Percentiles rank a stretch among this genome's conserved stretches.
Conservation (phyloP, 2,329 filamentous ascomycete genomes). For the Huntiella abstrusa region DNA sequence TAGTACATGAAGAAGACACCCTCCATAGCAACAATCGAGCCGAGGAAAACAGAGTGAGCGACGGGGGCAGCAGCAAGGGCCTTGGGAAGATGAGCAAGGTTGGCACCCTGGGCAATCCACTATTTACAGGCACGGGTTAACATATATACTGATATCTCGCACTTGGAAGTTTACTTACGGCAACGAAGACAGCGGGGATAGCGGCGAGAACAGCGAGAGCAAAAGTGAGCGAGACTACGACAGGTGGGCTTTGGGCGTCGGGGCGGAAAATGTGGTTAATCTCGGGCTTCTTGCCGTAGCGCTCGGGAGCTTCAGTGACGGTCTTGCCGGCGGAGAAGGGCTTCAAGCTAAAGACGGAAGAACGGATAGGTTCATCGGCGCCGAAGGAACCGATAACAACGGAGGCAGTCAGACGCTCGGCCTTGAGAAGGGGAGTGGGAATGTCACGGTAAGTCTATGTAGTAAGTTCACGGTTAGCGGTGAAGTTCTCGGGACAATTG, state of each 20-base stretch:
- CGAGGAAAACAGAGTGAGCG: conserved; percentile 69
- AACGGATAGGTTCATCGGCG: conserved; percentile 45
- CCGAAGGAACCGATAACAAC: conserved; percentile 80
- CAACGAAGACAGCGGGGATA: conserved; percentile 52
- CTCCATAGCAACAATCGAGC: conserved; percentile 74
- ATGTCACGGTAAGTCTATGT: conserved; percentile 71
- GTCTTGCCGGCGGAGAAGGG: conserved; percentile 44
- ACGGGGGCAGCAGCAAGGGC: conserved; percentile 61
- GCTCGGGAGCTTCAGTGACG: conserved; percentile 48
- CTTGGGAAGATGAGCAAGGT: conserved; percentile 56
- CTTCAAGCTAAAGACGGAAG: conserved; percentile 53
- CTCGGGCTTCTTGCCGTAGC: conserved; percentile 68
- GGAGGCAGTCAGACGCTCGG: conserved; percentile 53
- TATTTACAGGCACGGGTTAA: conserved; percentile 18
- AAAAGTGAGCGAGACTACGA: conserved; percentile 63
- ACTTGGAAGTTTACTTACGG: conserved; percentile 31
- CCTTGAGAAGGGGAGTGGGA: conserved; percentile 58
- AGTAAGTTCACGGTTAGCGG: background rate
- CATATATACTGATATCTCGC: background rate
- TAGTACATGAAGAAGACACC: conserved; percentile 92
- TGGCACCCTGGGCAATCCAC: conserved; percentile 73
- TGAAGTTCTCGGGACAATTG: background rate
- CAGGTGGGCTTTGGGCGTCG: conserved; percentile 63
- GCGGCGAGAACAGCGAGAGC: conserved; percentile 51
- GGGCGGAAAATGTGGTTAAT: conserved; percentile 81